Percentiles rank a stretch among this genome's conserved stretches.
phyloP scores from a whole-genome alignment of 306 rosid genomes.

The Medicago lupulina region DNA sequence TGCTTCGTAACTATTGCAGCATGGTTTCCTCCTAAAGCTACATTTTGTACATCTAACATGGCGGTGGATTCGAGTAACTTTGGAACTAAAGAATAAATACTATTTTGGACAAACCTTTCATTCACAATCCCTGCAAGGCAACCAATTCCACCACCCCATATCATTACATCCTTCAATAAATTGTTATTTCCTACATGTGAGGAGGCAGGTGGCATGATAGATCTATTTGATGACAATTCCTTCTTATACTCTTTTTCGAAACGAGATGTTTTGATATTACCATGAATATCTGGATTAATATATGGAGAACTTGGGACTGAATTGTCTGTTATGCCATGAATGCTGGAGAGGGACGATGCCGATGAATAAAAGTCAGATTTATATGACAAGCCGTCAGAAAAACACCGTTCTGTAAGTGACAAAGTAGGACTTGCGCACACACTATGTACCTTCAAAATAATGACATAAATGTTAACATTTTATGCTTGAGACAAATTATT shows the following conservation, averaged over 20 bases:
- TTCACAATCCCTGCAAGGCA: constrained; percentile 54
- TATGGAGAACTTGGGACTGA: constrained; percentile 64
- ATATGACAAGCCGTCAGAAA: constrained; percentile 79
- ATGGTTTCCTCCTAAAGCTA: constrained; percentile 84
- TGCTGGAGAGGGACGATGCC: constrained; percentile 51
- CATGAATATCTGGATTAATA: constrained; percentile 50
- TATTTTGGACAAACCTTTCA: constrained; percentile 47
- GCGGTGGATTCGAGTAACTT: constrained; percentile 71
- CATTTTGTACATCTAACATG: constrained; percentile 67
- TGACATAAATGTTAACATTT: constrained; percentile 41
- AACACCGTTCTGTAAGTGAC: constrained; percentile 78
- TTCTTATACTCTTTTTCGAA: constrained; percentile 44
- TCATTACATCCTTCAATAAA: constrained; percentile 76
- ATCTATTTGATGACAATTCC: constrained; percentile 46
- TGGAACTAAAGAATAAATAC: constrained; percentile 63
- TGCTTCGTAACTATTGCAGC: constrained; percentile 79
- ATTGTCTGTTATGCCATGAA: constrained; percentile 47
- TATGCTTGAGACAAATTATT: constrained; percentile 10
- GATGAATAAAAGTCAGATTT: constrained; percentile 61
- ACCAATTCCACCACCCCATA: constrained; percentile 84
- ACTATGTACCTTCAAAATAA: constrained; percentile 71
- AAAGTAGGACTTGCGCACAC: constrained; percentile 76
- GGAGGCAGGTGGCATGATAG: constrained; percentile 48
- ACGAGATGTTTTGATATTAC: constrained; percentile 45
- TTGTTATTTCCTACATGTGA: constrained; percentile 53